phyloP scores from a whole-genome alignment of 345 rosid genomes.

The Odontarrhena argentea region DNA sequence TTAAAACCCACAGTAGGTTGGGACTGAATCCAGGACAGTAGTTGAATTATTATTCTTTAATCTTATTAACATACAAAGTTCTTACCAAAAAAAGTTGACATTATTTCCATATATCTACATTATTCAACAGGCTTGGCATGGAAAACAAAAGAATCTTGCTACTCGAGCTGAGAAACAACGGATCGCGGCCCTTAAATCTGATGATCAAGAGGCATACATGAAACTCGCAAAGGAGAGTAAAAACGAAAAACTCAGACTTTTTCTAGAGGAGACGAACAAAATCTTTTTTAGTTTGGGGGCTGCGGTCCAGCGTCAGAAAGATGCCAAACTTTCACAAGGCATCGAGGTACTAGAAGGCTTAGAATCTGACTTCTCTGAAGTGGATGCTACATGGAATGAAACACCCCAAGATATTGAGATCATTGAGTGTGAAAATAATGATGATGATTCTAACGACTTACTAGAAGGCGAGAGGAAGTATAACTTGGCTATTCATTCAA shows the following conservation, averaged over 20 bases:
- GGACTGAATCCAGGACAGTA: no score
- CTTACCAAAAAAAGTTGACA: no score
- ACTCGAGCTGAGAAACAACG: constrained; percentile 96
- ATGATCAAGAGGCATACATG: constrained; percentile 98
- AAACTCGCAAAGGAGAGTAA: constrained; percentile 97
- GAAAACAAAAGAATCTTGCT: constrained; percentile 96
- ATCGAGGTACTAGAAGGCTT: constrained; percentile 62
- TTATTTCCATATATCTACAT: background rate
- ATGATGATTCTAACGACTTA: constrained; percentile 67
- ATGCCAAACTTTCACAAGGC: constrained; percentile 67
- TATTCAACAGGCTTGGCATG: constrained; percentile 90
- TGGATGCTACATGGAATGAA: constrained; percentile 72
- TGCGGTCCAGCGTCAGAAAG: constrained; percentile 98
- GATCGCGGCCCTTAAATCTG: constrained; percentile 93
- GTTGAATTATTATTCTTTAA: background rate
- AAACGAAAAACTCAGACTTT: constrained; percentile 84
- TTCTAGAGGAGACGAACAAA: constrained; percentile 94
- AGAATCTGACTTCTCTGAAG: constrained; percentile 69
- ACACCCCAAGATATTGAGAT: constrained; percentile 64
- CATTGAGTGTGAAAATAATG: constrained; percentile 76
- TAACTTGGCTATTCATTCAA: constrained; percentile 90
- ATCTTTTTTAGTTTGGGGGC: constrained; percentile 96
- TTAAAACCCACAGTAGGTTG: no score
- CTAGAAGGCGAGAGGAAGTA: constrained; percentile 98
- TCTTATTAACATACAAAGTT: no score